Evolutionary conservation across 345 rosid genomes (phyloP).

Genomic region (Lumnitzera racemosa): DNA sequence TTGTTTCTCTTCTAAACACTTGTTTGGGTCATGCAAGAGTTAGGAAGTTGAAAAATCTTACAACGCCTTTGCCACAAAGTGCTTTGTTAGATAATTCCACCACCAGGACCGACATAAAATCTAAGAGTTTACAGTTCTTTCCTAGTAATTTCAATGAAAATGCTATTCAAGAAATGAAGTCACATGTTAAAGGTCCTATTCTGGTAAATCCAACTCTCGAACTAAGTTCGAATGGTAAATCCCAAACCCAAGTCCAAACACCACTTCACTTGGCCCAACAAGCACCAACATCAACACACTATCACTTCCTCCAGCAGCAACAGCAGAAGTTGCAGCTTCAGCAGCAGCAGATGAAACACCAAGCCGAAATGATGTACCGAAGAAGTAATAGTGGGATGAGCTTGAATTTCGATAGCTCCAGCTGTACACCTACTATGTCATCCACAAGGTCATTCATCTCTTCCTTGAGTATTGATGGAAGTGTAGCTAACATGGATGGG

Average conservation of each 20-base stretch:
- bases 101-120: constrained; percentile 25
- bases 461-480: constrained; percentile 68
- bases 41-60: constrained; percentile 56
- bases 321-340: constrained; percentile 40
- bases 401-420: constrained; percentile 68
- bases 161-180: constrained; percentile 11
- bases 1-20: constrained; percentile 55
- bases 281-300: constrained; percentile 26
- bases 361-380: constrained; percentile 68
- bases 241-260: constrained; percentile 17
- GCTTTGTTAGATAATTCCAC: constrained; percentile 49
- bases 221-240: constrained; percentile 11
- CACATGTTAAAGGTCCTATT: constrained; percentile 5
- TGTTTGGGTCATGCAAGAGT: constrained; percentile 95
- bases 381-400: constrained; percentile 54
- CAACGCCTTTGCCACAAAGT: constrained; percentile 40
- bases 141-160: constrained; percentile 32
- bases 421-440: constrained; percentile 71
- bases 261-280: constrained; percentile 44
- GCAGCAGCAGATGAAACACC: constrained; percentile 60
- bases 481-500: constrained; percentile 54
- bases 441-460: constrained; percentile 68
- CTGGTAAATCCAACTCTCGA: constrained; percentile 8
- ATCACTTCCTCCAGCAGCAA: constrained; percentile 43
- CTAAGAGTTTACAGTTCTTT: constrained; percentile 34